These are phyloP conservation scores for Ambrosiella beaveri DNA, from an alignment of 2,329 filamentous ascomycete genomes.

Conservation along the genomic window DNA sequence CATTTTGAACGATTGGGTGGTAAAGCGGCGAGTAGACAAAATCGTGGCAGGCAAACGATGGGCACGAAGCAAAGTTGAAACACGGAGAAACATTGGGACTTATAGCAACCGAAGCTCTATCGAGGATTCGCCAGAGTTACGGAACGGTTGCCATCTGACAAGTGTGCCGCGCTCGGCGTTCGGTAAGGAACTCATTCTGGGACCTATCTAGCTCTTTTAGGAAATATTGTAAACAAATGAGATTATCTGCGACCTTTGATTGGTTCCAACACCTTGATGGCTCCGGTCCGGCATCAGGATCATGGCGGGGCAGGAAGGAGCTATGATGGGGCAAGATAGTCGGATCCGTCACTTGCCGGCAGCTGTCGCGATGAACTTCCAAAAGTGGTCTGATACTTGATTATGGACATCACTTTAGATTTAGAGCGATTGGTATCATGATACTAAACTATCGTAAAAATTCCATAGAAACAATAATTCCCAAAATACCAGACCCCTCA, in stretches of 20 bases:
- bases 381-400: not conserved
- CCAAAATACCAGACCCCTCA: not conserved
- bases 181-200: not conserved
- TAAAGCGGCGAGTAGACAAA: conserved; percentile 1
- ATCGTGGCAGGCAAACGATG: not conserved
- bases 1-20: conserved; percentile 9
- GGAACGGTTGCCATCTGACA: not conserved
- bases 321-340: conserved; percentile 4
- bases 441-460: too few species aligned
- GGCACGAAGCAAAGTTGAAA: not conserved
- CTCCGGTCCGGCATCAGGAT: conserved; percentile 9
- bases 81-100: conserved; percentile 3
- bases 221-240: conserved; percentile 1
- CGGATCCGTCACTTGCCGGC: not conserved
- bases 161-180: not conserved
- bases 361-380: not conserved
- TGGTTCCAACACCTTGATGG: not conserved
- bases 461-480: too few species aligned
- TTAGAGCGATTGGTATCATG: not conserved
- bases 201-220: conserved; percentile 1
- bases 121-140: not conserved
- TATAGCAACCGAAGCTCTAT: not conserved
- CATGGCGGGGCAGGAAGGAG: conserved; percentile 7
- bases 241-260: not conserved
- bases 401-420: not conserved